Evolutionary conservation across 441 rosid species (phyloP).

Genomic region (Arabidopsis hybrid): DNA sequence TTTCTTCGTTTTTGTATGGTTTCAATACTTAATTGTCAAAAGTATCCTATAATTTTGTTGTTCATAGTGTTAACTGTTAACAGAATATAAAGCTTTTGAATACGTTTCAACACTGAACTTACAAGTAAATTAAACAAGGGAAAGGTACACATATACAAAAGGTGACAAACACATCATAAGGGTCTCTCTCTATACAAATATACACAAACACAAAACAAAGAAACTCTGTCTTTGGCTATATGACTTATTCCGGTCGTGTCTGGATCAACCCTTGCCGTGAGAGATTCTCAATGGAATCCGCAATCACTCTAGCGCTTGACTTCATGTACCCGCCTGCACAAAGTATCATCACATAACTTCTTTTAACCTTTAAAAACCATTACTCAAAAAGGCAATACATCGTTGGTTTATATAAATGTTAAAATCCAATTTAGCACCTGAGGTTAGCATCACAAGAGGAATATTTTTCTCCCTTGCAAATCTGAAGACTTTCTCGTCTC

Average conservation of each 20-base stretch:
- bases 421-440: constrained; percentile 58
- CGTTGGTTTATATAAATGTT: background rate
- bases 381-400: background rate
- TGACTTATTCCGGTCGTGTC: constrained; percentile 8
- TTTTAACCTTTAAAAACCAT: background rate
- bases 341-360: constrained; percentile 11
- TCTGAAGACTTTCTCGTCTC: constrained; percentile 93
- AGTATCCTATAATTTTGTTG: background rate
- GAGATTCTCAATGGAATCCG: constrained; percentile 82
- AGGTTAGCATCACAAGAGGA: constrained; percentile 91
- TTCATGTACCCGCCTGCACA: constrained; percentile 96
- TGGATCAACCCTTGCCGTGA: constrained; percentile 62
- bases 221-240: constrained; percentile 21
- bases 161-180: background rate
- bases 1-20: background rate
- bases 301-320: constrained; percentile 89
- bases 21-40: background rate
- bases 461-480: constrained; percentile 79
- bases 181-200: background rate
- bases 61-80: background rate
- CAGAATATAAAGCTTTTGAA: background rate
- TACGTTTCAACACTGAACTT: too few species aligned
- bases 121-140: too few species aligned
- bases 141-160: background rate
- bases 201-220: background rate